Evolutionary conservation across 306 rosid species (phyloP).

Genomic region (Gillenia trifoliata): DNA sequence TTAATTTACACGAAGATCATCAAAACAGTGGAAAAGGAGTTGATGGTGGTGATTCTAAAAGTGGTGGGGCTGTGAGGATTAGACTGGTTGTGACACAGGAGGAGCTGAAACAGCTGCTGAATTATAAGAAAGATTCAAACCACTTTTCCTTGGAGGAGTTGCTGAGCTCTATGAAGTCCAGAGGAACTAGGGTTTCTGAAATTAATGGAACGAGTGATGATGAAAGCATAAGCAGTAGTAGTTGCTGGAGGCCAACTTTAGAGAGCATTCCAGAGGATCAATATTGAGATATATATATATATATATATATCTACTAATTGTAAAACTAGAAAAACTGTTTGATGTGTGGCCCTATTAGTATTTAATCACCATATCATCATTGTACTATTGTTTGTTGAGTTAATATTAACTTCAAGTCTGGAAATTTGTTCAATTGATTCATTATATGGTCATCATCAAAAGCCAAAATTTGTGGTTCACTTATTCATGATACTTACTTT

Average conservation of each 20-base stretch:
- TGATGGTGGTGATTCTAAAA: conserved; percentile 19
- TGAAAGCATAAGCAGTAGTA: conserved; percentile 6
- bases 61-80: conserved; percentile 60
- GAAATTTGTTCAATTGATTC: too few species aligned
- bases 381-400: conserved; percentile 6
- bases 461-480: background rate
- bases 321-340: background rate
- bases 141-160: conserved; percentile 48
- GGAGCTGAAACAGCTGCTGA: conserved; percentile 61
- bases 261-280: conserved; percentile 63
- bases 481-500: background rate
- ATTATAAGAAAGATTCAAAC: conserved; percentile 20
- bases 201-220: conserved; percentile 12
- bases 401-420: conserved; percentile 2
- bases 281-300: background rate
- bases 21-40: conserved; percentile 7
- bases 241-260: conserved; percentile 58
- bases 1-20: conserved; percentile 14
- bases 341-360: background rate
- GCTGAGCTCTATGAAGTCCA: conserved; percentile 42
- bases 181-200: conserved; percentile 41
- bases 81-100: conserved; percentile 63
- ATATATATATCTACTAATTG: background rate
- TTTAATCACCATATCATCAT: conserved; percentile 24
- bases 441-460: too few species aligned